Percentiles rank a stretch among this genome's conserved stretches.
Conservation (phyloP, 352 stramenopile species). For the Pythium chondricola region DNA sequence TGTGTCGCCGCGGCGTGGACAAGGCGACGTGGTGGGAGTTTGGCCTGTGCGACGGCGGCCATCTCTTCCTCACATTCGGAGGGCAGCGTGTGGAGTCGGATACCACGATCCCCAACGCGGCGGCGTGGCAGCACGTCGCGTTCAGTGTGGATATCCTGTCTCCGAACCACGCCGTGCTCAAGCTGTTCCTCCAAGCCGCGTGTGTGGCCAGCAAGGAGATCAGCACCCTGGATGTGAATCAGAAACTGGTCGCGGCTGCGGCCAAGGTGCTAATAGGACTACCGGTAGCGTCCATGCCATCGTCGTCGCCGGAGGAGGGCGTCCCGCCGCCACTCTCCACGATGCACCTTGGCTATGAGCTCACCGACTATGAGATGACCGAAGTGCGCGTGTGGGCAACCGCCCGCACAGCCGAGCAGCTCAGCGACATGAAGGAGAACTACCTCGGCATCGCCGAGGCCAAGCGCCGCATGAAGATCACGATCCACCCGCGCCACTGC, state of each 20-base stretch:
- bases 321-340: conserved; percentile 33
- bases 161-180: conserved; percentile 36
- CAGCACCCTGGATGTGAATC: conserved; percentile 27
- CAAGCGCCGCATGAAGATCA: conserved; percentile 80
- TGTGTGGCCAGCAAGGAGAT: conserved; percentile 50
- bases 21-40: conserved; percentile 36
- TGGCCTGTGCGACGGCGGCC: conserved; percentile 32
- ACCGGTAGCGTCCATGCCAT: no score
- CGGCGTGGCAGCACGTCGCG: conserved; percentile 60
- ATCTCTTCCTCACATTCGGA: conserved; percentile 42
- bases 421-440: conserved; percentile 84
- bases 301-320: no score
- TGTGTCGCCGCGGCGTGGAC: conserved; percentile 8
- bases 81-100: conserved; percentile 36
- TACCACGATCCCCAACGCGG: conserved; percentile 29
- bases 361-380: conserved; percentile 62
- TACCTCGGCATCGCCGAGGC: conserved; percentile 79
- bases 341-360: conserved; percentile 35
- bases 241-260: background rate
- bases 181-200: conserved; percentile 52
- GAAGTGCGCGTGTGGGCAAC: conserved; percentile 77
- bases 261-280: conserved; percentile 5
- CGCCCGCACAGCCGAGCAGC: conserved; percentile 57
- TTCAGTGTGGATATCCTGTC: conserved; percentile 63
- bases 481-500: conserved; percentile 81